Percentiles rank a stretch among this genome's conserved stretches.
These are phyloP conservation scores for Trametes cinnabarina DNA, from an alignment of 768 basidiomycete genomes.

Conservation along the genomic window DNA sequence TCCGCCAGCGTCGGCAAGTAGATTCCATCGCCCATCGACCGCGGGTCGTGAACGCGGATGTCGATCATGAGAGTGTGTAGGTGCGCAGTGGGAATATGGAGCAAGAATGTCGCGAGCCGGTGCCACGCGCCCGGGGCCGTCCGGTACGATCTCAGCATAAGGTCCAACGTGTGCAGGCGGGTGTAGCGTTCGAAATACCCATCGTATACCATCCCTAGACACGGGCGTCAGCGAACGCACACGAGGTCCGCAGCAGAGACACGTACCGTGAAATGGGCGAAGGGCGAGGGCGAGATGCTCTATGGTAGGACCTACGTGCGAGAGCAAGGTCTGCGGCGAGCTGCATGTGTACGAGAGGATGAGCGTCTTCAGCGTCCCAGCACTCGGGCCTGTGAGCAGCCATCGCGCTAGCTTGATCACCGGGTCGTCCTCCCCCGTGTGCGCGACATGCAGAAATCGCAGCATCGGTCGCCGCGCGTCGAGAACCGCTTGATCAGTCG, in stretches of 20 bases:
- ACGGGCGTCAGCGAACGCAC: too few relatives aligned
- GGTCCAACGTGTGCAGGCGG: not conserved
- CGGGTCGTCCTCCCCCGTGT: too few relatives aligned
- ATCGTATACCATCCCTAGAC: not conserved
- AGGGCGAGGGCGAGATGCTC: not conserved
- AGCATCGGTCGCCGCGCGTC: too few relatives aligned
- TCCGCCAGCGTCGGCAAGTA: conserved; percentile 6
- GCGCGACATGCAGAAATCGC: not conserved
- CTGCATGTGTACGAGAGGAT: not conserved
- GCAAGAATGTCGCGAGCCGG: not conserved
- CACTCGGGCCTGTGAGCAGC: not conserved
- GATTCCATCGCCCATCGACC: not conserved
- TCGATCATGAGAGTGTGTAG: conserved; percentile 4
- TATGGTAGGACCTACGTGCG: not conserved
- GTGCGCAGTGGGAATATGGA: not conserved
- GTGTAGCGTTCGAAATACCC: not conserved
- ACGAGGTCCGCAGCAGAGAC: not conserved
- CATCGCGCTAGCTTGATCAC: not conserved
- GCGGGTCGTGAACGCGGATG: not conserved
- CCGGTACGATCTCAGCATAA: conserved; percentile 3
- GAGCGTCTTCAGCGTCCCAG: not conserved
- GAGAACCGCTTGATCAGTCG: too few relatives aligned
- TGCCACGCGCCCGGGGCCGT: conserved; percentile 2
- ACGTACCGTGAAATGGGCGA: not conserved
- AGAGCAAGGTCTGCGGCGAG: not conserved